Percentiles rank a stretch among this genome's conserved stretches.
Evolutionary conservation across 768 basidiomycete genomes (phyloP).

Genomic region (Fomitopsis serialis): DNA sequence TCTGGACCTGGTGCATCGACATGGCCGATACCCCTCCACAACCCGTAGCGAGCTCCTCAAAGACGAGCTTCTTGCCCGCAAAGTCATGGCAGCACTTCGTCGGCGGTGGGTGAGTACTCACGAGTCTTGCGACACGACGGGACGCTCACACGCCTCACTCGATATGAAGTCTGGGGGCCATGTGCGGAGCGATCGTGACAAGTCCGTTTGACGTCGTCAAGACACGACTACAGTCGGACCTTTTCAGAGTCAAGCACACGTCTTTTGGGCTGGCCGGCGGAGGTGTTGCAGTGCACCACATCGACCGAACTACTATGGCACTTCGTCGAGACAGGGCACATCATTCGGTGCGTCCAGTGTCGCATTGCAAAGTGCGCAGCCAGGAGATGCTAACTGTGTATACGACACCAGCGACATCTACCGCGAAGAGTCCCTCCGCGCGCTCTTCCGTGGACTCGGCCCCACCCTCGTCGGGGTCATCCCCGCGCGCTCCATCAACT

Average conservation of each 20-base stretch:
- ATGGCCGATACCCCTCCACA: constrained; percentile 18
- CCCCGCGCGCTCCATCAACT: constrained; percentile 95
- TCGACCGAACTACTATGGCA: constrained; percentile 69
- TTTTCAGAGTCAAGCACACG: constrained; percentile 54
- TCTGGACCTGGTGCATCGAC: neutral
- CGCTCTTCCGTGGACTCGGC: constrained; percentile 91
- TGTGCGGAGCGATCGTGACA: constrained; percentile 96
- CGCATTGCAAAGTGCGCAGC: neutral
- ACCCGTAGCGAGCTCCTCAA: constrained; percentile 28
- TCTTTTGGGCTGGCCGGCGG: constrained; percentile 22
- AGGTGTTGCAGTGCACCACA: constrained; percentile 27
- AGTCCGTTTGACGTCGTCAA: constrained; percentile 85
- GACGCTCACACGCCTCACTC: neutral
- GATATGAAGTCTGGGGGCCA: constrained; percentile 75
- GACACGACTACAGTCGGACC: constrained; percentile 89
- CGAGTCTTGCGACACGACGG: neutral
- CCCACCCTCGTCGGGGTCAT: constrained; percentile 93
- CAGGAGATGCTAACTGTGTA: neutral
- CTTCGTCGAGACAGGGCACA: constrained; percentile 91
- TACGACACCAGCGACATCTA: constrained; percentile 66
- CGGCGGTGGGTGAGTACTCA: constrained; percentile 71
- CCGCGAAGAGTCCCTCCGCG: constrained; percentile 78
- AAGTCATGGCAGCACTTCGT: constrained; percentile 84
- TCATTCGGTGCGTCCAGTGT: constrained; percentile 62
- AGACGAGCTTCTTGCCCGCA: constrained; percentile 45